Percentiles rank a stretch among this genome's conserved stretches.
Evolutionary conservation across 108 stramenopile genomes (phyloP).

Genomic region (Pseudonitzschia multistriata): DNA sequence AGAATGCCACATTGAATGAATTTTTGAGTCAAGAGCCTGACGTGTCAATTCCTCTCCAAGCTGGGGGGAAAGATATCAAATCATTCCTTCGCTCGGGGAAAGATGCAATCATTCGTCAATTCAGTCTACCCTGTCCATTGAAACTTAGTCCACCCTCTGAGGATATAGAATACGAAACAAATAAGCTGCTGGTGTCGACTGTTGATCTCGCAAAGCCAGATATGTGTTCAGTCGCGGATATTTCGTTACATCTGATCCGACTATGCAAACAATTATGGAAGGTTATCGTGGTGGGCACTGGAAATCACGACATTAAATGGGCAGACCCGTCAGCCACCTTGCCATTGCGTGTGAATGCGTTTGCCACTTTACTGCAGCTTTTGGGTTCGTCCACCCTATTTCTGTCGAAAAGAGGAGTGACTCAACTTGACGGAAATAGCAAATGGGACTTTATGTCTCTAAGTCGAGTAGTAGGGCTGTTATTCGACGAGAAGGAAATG

Average conservation of each 20-base stretch:
- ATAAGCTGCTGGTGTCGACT: conserved; percentile 45
- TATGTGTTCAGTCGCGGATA: conserved; percentile 59
- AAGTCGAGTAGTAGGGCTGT: conserved; percentile 44
- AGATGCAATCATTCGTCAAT: conserved; percentile 23
- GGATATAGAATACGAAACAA: conserved; percentile 39
- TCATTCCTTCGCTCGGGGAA: conserved; percentile 18
- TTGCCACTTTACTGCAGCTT: conserved; percentile 67
- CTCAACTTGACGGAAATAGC: conserved; percentile 64
- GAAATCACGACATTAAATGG: conserved; percentile 68
- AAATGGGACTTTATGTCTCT: conserved; percentile 61
- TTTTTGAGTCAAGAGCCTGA: conserved; percentile 50
- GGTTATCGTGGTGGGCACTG: conserved; percentile 56
- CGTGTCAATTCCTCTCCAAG: conserved; percentile 32
- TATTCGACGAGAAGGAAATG: conserved; percentile 68
- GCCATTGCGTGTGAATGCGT: conserved; percentile 77
- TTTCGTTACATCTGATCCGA: conserved; percentile 58
- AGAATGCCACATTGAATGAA: conserved; percentile 61
- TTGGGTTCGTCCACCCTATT: conserved; percentile 60
- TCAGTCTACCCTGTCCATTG: neutral
- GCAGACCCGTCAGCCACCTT: conserved; percentile 74
- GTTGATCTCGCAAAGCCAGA: conserved; percentile 53
- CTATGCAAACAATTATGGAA: conserved; percentile 58
- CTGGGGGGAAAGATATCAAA: neutral
- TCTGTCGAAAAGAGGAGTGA: conserved; percentile 66
- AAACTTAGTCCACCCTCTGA: neutral